Evolutionary conservation across 345 rosid genomes (phyloP), one percentile per base, ranked within the genome.

Genomic region (Arabidopsis suecica): DNA sequence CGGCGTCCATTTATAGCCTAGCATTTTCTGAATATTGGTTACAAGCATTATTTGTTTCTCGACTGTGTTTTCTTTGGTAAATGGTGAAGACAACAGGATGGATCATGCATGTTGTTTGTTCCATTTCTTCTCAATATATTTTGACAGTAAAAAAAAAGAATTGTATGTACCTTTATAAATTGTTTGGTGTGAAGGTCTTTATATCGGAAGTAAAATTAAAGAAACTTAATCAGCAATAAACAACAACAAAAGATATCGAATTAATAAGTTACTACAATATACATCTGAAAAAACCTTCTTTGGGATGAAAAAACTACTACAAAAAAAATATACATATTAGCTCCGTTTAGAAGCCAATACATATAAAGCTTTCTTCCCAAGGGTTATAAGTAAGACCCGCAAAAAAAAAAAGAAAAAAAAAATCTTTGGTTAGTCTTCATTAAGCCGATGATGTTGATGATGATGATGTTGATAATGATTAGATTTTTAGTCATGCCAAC

Each of bases 401-500:
- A 40, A 41, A 40, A 50, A 38, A 14, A 36, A 9, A 37, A 64
- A 36, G 18, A 20, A 0, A 30, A 40, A 34, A 14, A 40, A 44
- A 20, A 56, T 62, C 36, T 22, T 61, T 47, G 54, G 71, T 70
- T 69, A 77, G 80, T 77, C 65, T 62, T 62, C 61, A 30, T 45
- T 37, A 42, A 61, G 41, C 55, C 18, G 37, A 37, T 23, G 55
- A 16, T 58, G 45, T 40, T 36, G 34, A n/a, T 40, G 55, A 16
- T 58, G 45, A 50, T 36, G 34, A n/a, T 40, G 42, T 5, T 57
- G 34, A 41, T 37, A 5, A 37, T 56, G 38, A 78, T 36, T 18
- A 58, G 81, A 70, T 54, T 33, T 23, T 40, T 62, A 90, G 49
- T 90, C 98, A 80, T 89, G 89, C 96, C 96, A 88, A 51, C 90